phyloP scores from a whole-genome alignment of 2,329 filamentous ascomycete species.

The Pyricularia sp. region DNA sequence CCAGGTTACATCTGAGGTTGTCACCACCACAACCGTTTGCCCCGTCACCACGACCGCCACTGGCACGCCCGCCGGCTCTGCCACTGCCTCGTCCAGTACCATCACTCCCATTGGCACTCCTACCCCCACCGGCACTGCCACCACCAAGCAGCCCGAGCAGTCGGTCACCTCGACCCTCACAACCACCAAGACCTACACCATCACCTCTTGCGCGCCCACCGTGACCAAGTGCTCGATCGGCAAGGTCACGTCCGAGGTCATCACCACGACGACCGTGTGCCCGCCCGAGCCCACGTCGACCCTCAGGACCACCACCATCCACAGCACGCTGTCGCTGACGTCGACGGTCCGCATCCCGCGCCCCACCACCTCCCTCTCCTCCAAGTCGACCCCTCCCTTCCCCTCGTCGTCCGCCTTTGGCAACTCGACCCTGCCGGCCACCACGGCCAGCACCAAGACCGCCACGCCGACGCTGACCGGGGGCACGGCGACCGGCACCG shows the following conservation, averaged over 20 bases:
- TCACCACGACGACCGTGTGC: slow-evolving; percentile 29
- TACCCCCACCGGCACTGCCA: not conserved
- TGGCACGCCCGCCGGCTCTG: slow-evolving; percentile 5
- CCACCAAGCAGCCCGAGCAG: not conserved
- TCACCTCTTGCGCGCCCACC: slow-evolving; percentile 16
- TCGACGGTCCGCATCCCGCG: not conserved
- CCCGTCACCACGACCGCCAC: slow-evolving; percentile 8
- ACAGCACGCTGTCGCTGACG: not conserved
- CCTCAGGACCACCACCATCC: not conserved
- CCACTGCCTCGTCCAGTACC: not conserved
- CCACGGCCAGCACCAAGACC: not conserved
- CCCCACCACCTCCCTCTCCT: not conserved
- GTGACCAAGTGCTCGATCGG: slow-evolving; percentile 18
- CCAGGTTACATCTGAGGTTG: not conserved
- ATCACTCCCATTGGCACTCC: too few relatives aligned
- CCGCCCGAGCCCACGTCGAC: slow-evolving; percentile 13
- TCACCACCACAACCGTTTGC: not conserved
- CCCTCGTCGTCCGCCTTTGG: not conserved
- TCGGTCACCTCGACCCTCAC: slow-evolving; percentile 9
- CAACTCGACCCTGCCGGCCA: not conserved
- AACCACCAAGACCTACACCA: slow-evolving; percentile 15
- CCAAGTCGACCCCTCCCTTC: too few relatives aligned
- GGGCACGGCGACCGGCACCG: not conserved
- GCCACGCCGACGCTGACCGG: not conserved
- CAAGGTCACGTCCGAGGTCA: slow-evolving; percentile 16